A percentile compares a stretch with the other conserved stretches of the same genome.
Evolutionary conservation across 139 green algal genomes (phyloP).

Genomic region (Spirogloea muscicola): DNA sequence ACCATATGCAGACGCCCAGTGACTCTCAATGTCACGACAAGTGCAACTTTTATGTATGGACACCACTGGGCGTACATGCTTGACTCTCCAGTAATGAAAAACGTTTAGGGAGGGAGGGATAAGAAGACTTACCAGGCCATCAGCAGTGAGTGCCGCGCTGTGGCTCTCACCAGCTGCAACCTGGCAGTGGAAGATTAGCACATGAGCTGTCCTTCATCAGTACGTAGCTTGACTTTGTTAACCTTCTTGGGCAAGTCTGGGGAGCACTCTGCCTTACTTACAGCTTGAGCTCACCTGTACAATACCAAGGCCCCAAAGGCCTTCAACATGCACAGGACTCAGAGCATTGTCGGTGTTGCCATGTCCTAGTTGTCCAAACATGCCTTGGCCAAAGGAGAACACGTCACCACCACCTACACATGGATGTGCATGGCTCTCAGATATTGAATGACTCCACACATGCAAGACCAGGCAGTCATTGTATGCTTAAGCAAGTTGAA

Average conservation of each 20-base stretch:
- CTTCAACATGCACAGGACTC: constrained; percentile 41
- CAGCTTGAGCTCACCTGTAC: constrained; percentile 51
- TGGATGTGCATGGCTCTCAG: too few relatives aligned
- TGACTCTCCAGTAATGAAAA: neutral
- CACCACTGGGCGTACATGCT: neutral
- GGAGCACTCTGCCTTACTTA: too few relatives aligned
- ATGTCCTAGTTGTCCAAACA: constrained; percentile 61
- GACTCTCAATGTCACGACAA: neutral
- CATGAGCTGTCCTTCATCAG: neutral
- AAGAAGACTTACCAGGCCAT: constrained; percentile 48
- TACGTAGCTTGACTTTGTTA: too few relatives aligned
- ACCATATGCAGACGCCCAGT: neutral
- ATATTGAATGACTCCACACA: too few relatives aligned
- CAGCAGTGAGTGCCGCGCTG: constrained; percentile 56
- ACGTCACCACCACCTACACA: constrained; percentile 48
- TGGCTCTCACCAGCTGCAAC: constrained; percentile 64
- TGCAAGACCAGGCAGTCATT: too few relatives aligned
- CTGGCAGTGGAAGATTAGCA: constrained; percentile 8
- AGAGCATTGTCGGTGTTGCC: constrained; percentile 37
- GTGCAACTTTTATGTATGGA: too few relatives aligned
- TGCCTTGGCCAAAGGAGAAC: constrained; percentile 60
- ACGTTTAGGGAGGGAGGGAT: neutral
- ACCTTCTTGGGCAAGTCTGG: too few relatives aligned
- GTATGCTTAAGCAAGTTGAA: too few relatives aligned
- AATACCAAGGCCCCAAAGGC: constrained; percentile 62